Percentiles rank a stretch among this genome's conserved stretches.
These are phyloP conservation scores for Zymoseptoria tritici DNA, from an alignment of 2,329 filamentous ascomycete species.

Conservation along the genomic window DNA sequence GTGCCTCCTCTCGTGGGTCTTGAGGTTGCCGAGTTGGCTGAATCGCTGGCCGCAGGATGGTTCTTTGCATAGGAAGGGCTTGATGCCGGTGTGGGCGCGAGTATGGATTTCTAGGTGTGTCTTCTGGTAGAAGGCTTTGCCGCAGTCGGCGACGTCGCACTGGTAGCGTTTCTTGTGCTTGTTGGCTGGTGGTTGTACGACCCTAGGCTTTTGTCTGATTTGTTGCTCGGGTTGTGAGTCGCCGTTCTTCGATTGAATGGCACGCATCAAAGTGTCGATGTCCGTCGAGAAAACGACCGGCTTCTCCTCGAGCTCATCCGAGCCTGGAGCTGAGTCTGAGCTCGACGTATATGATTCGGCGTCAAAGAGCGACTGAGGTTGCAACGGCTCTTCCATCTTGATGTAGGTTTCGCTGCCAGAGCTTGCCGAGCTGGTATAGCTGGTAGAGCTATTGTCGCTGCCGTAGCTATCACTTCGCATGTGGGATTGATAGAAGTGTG, in stretches of 20 bases:
- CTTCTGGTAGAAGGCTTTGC: conserved; percentile 81
- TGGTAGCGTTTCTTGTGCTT: conserved; percentile 57
- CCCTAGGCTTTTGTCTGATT: conserved; percentile 2
- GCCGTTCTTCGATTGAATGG: conserved; percentile 61
- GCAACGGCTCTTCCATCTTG: conserved; percentile 39
- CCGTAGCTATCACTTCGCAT: conserved; percentile 22
- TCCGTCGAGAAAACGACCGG: conserved; percentile 64
- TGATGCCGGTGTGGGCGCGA: conserved; percentile 79
- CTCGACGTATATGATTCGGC: conserved; percentile 22
- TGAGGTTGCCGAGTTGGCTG: conserved; percentile 84
- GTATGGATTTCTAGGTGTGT: conserved; percentile 89
- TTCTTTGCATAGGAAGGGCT: conserved; percentile 79
- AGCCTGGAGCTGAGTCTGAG: conserved; percentile 38
- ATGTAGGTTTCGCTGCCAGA: conserved; percentile 17
- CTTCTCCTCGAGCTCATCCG: conserved; percentile 34
- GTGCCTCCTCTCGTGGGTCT: conserved; percentile 83
- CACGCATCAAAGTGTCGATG: conserved; percentile 81
- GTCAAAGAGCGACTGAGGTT: conserved; percentile 35
- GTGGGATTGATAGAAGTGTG: conserved; percentile 9
- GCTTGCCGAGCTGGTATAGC: conserved; percentile 14
- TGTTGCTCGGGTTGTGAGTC: conserved; percentile 1
- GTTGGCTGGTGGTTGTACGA: conserved; percentile 6
- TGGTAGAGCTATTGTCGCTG: conserved; percentile 23
- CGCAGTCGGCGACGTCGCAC: conserved; percentile 67
- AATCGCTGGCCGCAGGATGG: conserved; percentile 70